Base-by-base conservation (phyloP, 139 green algal species). In the Limnomonas spitsbergensis region DNA sequence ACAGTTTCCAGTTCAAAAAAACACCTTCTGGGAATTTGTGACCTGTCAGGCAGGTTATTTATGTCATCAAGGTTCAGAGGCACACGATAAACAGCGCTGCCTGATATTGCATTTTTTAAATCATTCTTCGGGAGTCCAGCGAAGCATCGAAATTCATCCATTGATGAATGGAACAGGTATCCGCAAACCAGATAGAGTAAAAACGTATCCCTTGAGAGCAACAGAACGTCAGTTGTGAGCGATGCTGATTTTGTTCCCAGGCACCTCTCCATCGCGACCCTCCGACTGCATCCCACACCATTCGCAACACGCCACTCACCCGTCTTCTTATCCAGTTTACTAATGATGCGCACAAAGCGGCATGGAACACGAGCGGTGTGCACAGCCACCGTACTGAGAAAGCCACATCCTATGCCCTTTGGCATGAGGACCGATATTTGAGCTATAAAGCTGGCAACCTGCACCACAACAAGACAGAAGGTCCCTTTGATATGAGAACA, bases 261-360 rank as follows among this genome's bases (percentile, higher is more conserved):
- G 20, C 56, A 14, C 7, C 56, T 34, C 6, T 69, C 56, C 14
- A 4, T 27, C n/a, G n/a, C n/a, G n/a, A n/a, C n/a, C n/a, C n/a
- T n/a, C n/a, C n/a, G n/a, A n/a, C n/a, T n/a, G n/a, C n/a, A n/a
- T n/a, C n/a, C n/a, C n/a, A n/a, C n/a, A n/a, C 14, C 47, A 61
- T 20, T 61, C 47, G 20, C 14, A 29, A 20, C 47, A 61, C 14
- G 20, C 47, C 47, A 61, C 68, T 47, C 68, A 74, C 47, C 73
- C 35, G 69, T 74, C 29, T 56, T 78, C 69, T 67, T 78, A 40
- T 56, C 69, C 26, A 53, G 66, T 27, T 35, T 69, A 24, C 14
- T 35, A 27, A 77, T 36, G 39, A 77, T 66, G 24, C 29, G 7
- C 4, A 38, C 61, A 38, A 61, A 67, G 39, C 40, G 70, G 39